Evolutionary conservation across 129 eudicot species (phyloP), one percentile per base, ranked within the genome.

Genomic region (Glebionis coronaria): DNA sequence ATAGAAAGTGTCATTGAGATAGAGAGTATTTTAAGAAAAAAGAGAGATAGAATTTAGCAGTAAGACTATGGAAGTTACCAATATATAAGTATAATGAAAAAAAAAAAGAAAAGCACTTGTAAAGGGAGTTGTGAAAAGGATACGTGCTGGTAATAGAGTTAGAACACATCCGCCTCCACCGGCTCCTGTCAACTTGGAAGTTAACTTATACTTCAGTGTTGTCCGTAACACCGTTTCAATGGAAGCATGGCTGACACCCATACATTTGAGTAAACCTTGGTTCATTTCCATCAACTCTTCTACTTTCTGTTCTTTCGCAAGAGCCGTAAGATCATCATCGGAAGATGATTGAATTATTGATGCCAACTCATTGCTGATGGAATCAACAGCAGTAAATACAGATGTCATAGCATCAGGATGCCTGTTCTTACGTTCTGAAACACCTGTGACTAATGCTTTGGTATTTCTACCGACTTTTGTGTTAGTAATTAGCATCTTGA

Each of bases 121-220:
- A 58, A 82, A 38, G 27, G 35, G 6, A 65, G 52, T 20, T 25
- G 27, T 1, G 56, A 35, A 61, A 83, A 67, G 97, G 97, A 93
- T 93, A 93, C 97, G 56, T 56, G 88, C 69, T n/a, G 97, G 99
- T 47, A 94, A 65, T 15, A 94, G 81, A 63, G 99, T 94, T 71
- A 94, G 71, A 74, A 94, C 99, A 54, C 97, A 94, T 76, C 99
- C 99, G 57, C 99, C 99, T 15, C 99, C 99, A 62, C 99, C 99
- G 57, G 99, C 99, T 78, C 99, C 99, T 12, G 99, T 94, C 69
- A 94, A 73, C 64, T 94, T 94, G 69, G 99, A 74, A 45, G 88
- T 63, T 15, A 94, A 73, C 50, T 90, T 85, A 81, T 90, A 90
- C 61, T 94, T 94, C 28, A 76, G 31, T 16, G 99, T 89, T 45